Base-by-base conservation (phyloP, 768 basidiomycete genomes). In the Tulasnella sp. region DNA sequence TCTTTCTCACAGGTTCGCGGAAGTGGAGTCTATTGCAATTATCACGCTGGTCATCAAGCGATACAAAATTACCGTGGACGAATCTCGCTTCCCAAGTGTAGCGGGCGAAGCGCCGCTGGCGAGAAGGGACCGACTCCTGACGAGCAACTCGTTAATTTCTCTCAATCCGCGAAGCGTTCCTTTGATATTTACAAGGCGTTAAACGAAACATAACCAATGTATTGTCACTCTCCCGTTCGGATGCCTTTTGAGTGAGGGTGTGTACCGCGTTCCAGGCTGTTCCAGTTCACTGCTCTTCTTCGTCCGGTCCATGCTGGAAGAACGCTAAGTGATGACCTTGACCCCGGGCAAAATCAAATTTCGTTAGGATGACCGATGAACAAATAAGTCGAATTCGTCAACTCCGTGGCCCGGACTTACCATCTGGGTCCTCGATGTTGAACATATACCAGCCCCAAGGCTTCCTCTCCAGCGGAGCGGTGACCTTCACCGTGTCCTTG, bases 21-120 rank as follows among this genome's bases (percentile, higher is more conserved):
- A 79, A 61, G 67, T 67, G 10, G 78, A 79, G 23, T 57, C 61
- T 46, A 61, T 73, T 9, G 57, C 67, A 5, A 48, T 75, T n/a
- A 26, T 79, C 20, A 35, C 73, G 5, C 35, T 69, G 15, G 18
- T 79, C 18, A 26, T 79, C 13, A n/a, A 32, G 48, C 46, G 73
- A n/a, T 79, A 75, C 46, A 70, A 75, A 40, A 75, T 74, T 7
- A 42, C 35, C 15, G 70, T 70, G 20, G 70, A 70, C 51, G 42
- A 48, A n/a, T 32, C 20, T 29, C 42, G 40, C 13, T 79, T 79
- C 74, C 32, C 29, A 13, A 37, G 18, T 40, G 35, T 69, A 20
- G 32, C 51, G 7, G 69, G 61, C 13, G 78, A 77, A 57, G 23
- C 7, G 4, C 32, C 26, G 1, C 55, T 76, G 15, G 70, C 48